Percentiles rank a stretch among this genome's conserved stretches.
Conservation (phyloP, 78 protist genomes). For the Chrysochromulina parva region DNA sequence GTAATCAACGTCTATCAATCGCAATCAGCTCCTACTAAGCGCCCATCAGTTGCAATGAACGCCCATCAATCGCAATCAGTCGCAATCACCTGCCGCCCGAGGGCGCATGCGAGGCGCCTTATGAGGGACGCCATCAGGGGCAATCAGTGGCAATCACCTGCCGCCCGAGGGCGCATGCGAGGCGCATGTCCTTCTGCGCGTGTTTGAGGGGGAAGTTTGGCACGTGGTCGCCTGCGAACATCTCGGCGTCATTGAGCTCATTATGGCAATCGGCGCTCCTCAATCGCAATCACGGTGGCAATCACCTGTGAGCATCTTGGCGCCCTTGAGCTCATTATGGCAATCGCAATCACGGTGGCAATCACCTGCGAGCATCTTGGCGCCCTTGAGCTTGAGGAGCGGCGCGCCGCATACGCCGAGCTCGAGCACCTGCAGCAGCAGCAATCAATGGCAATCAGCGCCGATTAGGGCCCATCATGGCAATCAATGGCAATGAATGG, state of each 20-base stretch:
- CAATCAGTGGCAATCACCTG: neutral
- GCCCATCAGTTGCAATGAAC: too few relatives aligned
- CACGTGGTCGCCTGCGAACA: neutral
- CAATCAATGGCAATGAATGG: too few relatives aligned
- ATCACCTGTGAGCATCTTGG: too few relatives aligned
- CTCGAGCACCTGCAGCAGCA: constrained; percentile 12
- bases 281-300: neutral
- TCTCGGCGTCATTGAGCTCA: constrained; percentile 71
- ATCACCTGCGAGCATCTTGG: constrained; percentile 61
- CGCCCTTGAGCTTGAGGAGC: constrained; percentile 41
- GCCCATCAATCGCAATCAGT: neutral
- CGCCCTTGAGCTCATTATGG: too few relatives aligned
- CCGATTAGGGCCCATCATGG: neutral
- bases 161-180: neutral
- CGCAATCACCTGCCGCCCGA: neutral
- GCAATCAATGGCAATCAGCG: neutral
- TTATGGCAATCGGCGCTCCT: neutral
- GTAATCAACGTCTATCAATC: too few relatives aligned
- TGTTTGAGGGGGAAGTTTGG: constrained; percentile 27
- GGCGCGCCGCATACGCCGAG: constrained; percentile 28
- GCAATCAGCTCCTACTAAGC: too few relatives aligned
- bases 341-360: too few relatives aligned
- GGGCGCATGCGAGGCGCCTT: neutral
- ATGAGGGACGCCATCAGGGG: too few relatives aligned
- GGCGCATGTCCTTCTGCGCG: constrained; percentile 34